Conservation (phyloP, 2,329 filamentous ascomycete species). For the Bipolaris victoriae region DNA sequence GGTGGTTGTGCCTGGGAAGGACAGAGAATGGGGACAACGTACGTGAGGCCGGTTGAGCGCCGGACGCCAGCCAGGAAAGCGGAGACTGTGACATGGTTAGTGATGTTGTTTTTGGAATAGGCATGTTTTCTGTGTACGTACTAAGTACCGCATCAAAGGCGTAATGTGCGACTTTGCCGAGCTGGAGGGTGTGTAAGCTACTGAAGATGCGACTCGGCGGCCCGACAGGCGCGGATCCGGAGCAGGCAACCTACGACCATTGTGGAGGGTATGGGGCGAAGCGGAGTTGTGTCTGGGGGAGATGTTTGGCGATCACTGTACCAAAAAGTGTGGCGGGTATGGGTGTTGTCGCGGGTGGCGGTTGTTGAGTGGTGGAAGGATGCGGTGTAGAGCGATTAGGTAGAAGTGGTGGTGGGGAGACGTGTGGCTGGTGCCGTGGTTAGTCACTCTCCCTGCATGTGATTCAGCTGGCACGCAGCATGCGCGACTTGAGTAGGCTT, state of each 20-base stretch:
- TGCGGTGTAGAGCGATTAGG: constrained; percentile 24
- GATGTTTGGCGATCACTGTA: constrained; percentile 11
- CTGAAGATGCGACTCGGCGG: constrained; percentile 26
- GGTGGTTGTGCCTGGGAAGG: background rate
- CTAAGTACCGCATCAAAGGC: constrained; percentile 93
- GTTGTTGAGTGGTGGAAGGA: constrained; percentile 19
- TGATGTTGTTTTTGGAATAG: constrained; percentile 1
- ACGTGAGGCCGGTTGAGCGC: constrained; percentile 97
- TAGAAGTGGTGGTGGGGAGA: constrained; percentile 6
- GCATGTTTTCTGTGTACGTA: constrained; percentile 54
- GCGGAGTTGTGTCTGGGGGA: constrained; percentile 8
- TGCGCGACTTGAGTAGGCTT: constrained; percentile 14
- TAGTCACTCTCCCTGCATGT: constrained; percentile 28
- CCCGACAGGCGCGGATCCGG: constrained; percentile 13
- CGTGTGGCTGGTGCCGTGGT: constrained; percentile 34
- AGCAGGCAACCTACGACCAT: constrained; percentile 47
- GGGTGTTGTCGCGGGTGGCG: constrained; percentile 14
- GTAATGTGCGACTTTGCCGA: constrained; percentile 92
- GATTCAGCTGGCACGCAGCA: constrained; percentile 22
- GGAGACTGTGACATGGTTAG: constrained; percentile 68
- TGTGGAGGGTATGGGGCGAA: constrained; percentile 9
- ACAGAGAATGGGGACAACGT: constrained; percentile 54
- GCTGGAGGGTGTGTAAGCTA: constrained; percentile 73
- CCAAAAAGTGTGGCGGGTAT: constrained; percentile 4
- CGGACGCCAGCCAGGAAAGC: constrained; percentile 96